phyloP scores from a whole-genome alignment of 1,284 basidiomycete genomes.

The Ceratorhiza oryzae-sativae region DNA sequence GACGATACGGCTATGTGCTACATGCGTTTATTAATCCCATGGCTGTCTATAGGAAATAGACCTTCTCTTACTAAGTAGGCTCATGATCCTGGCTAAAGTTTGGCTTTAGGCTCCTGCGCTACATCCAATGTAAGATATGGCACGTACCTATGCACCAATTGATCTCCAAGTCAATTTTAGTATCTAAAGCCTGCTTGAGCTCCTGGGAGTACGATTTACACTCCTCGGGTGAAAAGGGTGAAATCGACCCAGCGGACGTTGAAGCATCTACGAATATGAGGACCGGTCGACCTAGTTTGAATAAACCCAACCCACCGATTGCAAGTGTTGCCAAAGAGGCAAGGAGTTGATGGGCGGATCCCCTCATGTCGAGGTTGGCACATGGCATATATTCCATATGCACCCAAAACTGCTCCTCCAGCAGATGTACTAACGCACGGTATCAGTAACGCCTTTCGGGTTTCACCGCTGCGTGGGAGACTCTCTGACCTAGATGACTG shows the following conservation, averaged over 20 bases:
- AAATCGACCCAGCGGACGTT: constrained; percentile 24
- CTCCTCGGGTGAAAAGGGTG: constrained; percentile 17
- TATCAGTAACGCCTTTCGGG: neutral
- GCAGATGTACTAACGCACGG: constrained; percentile 3
- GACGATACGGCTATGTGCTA: constrained; percentile 26
- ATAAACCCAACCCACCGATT: neutral
- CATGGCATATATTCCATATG: constrained; percentile 32
- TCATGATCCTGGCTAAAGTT: constrained; percentile 20
- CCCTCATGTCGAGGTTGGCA: neutral
- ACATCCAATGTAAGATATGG: no score
- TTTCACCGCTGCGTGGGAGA: no score
- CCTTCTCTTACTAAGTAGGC: constrained; percentile 5
- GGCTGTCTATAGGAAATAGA: no score
- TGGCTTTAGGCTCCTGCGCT: neutral
- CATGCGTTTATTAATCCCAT: neutral
- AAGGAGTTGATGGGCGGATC: neutral
- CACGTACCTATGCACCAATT: constrained; percentile 32
- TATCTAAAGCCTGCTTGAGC: constrained; percentile 4
- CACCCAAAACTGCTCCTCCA: constrained; percentile 35
- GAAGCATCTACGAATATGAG: constrained; percentile 3
- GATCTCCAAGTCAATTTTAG: neutral
- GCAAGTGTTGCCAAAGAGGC: constrained; percentile 8
- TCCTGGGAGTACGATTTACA: constrained; percentile 21
- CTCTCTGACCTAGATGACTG: constrained; percentile 14
- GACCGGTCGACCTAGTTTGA: neutral